Evolutionary conservation across 2,329 filamentous ascomycete genomes (phyloP), one percentile per base, ranked within the genome.

Genomic region (Ustulina deusta): DNA sequence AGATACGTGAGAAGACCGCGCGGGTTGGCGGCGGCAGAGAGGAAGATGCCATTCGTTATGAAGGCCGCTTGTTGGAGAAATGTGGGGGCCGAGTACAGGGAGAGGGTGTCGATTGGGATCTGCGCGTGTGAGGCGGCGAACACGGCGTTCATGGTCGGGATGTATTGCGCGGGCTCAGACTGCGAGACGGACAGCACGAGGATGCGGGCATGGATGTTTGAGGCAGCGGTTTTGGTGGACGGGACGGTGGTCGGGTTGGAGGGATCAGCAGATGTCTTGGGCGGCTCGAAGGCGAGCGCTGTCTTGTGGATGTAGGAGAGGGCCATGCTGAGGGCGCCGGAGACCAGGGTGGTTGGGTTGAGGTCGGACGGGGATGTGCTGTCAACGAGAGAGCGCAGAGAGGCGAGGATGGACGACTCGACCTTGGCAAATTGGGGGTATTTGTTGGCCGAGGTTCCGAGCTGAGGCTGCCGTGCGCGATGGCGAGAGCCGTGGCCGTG

Each of bases 81-180:
- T 11, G 97, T 94, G 0, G 95, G 93, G 73, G 93, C 89, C 25
- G 93, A 93, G 48, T 91, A 89, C 13, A 99, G 85, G 72, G 97
- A 92, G 68, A 97, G 87, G 38, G 97, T 95, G 79, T 99, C 96
- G 75, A 99, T 94, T 27, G 94, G 93, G 71, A 99, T 93, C 74
- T 89, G 89, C 63, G 94, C 87, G 71, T 95, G 90, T 76, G 97
- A 93, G 66, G 95, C 96, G 2, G 96, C 96, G 80, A 99, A 99
- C 69, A 98, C 97, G 74, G 91, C 89, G 82, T 99, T 99, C 96
- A 99, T 99, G 73, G 97, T 96, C 0, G 95, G 92, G 63, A 99
- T 99, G 82, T 99, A 99, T 80, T 98, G 92, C 5, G 94, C 90
- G 0, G 97, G 88, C 74, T 95, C 92, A 48, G 87, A 86, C 76